Evolutionary conservation across 2,329 filamentous ascomycete genomes (phyloP).

Genomic region (Fusarium sacchari): DNA sequence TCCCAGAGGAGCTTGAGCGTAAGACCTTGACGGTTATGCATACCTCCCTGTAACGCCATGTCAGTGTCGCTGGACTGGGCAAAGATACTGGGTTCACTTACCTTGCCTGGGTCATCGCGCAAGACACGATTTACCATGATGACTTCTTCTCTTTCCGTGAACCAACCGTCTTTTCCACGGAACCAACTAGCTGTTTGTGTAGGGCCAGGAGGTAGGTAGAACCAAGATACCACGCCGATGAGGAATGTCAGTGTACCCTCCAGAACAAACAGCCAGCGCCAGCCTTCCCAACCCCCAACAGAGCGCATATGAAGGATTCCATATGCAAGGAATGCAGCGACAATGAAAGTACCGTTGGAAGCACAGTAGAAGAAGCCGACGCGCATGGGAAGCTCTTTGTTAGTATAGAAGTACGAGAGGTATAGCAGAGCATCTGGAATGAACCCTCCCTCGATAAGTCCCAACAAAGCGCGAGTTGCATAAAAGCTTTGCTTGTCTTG

Average conservation of each 20-base stretch:
- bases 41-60: slow-evolving; percentile 54
- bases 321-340: slow-evolving; percentile 44
- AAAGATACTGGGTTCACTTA: background rate
- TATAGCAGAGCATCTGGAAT: slow-evolving; percentile 60
- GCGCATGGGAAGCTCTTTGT: slow-evolving; percentile 62
- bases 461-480: slow-evolving; percentile 56
- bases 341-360: slow-evolving; percentile 1
- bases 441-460: slow-evolving; percentile 18
- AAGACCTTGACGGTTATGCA: slow-evolving; percentile 68
- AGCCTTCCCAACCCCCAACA: slow-evolving; percentile 61
- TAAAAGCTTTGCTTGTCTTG: slow-evolving; percentile 46
- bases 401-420: slow-evolving; percentile 74
- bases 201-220: slow-evolving; percentile 39
- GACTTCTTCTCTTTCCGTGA: slow-evolving; percentile 63
- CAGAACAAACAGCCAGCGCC: slow-evolving; percentile 65
- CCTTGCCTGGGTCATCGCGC: slow-evolving; percentile 65
- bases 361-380: slow-evolving; percentile 74
- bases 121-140: slow-evolving; percentile 63
- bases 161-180: slow-evolving; percentile 63
- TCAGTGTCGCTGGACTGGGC: background rate
- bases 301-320: slow-evolving; percentile 66
- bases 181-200: slow-evolving; percentile 64
- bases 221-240: slow-evolving; percentile 33
- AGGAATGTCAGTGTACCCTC: slow-evolving; percentile 48
- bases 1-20: slow-evolving; percentile 58